phyloP scores from a whole-genome alignment of 306 rosid genomes.

The Ammopiptanthus mongolicus region DNA sequence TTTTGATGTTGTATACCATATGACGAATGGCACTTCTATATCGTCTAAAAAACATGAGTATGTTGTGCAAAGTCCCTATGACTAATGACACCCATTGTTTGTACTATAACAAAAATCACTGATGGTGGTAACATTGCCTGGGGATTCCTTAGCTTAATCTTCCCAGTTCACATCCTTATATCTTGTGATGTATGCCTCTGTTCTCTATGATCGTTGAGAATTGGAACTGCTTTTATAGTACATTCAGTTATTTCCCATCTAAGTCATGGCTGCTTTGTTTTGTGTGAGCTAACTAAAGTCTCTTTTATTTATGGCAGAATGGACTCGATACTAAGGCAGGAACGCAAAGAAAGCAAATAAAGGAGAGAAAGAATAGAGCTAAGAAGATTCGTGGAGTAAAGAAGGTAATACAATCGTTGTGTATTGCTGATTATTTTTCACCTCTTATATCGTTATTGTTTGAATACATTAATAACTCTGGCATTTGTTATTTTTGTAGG shows the following conservation, averaged over 20 bases:
- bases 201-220: neutral
- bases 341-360: slow-evolving; percentile 82
- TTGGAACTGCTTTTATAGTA: neutral
- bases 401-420: slow-evolving; percentile 46
- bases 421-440: neutral
- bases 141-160: neutral
- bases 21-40: no score
- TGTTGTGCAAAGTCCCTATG: neutral
- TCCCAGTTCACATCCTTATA: neutral
- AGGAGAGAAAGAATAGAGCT: slow-evolving; percentile 86
- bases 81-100: no score
- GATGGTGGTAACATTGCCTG: no score
- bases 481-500: slow-evolving; percentile 35
- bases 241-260: neutral
- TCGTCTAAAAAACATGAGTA: no score
- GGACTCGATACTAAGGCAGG: slow-evolving; percentile 83
- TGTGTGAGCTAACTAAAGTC: neutral
- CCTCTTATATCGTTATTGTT: neutral
- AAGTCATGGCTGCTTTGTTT: neutral
- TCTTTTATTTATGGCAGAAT: slow-evolving; percentile 36
- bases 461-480: neutral
- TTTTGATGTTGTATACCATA: neutral
- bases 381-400: slow-evolving; percentile 87
- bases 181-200: neutral
- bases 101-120: neutral